phyloP scores from a whole-genome alignment of 305 asterid genomes.

The Plantago lanceolata region DNA sequence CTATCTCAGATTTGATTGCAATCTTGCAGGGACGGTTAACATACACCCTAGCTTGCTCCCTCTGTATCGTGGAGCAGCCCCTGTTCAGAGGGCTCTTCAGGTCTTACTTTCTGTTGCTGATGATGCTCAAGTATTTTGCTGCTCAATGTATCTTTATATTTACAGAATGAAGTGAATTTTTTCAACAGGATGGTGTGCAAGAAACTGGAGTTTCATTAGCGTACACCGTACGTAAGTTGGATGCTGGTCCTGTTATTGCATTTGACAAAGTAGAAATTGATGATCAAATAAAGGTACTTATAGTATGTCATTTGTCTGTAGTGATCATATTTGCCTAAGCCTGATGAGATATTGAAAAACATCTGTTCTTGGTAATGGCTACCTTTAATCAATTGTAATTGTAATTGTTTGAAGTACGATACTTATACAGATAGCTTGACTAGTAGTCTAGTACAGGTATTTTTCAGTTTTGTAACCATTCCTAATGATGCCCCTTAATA shows the following conservation, averaged over 20 bases:
- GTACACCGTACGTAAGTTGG: conserved; percentile 79
- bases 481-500: conserved; percentile 1
- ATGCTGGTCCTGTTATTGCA: conserved; percentile 90
- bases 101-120: conserved; percentile 31
- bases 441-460: not conserved
- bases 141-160: conserved; percentile 9
- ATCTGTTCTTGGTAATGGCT: not conserved
- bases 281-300: conserved; percentile 68
- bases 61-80: conserved; percentile 95
- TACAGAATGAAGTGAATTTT: conserved; percentile 20
- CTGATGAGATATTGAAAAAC: not conserved
- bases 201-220: conserved; percentile 96
- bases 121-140: conserved; percentile 3
- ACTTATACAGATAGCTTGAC: not conserved
- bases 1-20: conserved; percentile 29
- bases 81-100: conserved; percentile 95
- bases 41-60: conserved; percentile 94
- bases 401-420: conserved; percentile 6
- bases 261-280: conserved; percentile 50
- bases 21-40: conserved; percentile 77
- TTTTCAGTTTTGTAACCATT: conserved; percentile 4
- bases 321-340: conserved; percentile 10
- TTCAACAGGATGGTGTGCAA: conserved; percentile 72
- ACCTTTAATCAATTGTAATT: not conserved
- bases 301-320: conserved; percentile 17